Percentiles rank a stretch among this genome's conserved stretches.
phyloP scores from a whole-genome alignment of 345 rosid genomes.

The Toxicodendron radicans region DNA sequence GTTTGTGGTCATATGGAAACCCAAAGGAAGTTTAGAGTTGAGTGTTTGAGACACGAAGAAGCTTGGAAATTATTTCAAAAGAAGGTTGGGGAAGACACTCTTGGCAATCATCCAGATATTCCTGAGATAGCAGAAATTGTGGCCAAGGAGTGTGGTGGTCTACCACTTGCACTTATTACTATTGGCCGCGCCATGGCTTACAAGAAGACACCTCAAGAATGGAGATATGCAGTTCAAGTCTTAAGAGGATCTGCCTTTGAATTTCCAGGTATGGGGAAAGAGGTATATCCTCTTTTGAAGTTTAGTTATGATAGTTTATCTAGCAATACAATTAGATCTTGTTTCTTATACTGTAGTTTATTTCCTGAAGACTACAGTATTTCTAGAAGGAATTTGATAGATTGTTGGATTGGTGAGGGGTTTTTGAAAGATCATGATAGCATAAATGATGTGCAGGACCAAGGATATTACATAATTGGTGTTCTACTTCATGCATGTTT shows the following conservation, averaged over 20 bases:
- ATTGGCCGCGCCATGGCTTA: conserved; percentile 13
- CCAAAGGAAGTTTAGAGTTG: conserved; percentile 6
- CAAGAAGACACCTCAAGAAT: background rate
- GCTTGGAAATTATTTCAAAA: conserved; percentile 13
- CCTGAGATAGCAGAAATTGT: background rate
- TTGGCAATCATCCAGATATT: conserved; percentile 4
- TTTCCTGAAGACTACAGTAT: conserved; percentile 10
- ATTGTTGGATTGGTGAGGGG: conserved; percentile 18
- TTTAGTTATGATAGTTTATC: conserved; percentile 14
- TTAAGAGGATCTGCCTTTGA: background rate
- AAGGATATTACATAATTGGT: background rate
- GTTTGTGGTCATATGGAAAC: conserved; percentile 16
- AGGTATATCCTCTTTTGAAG: background rate
- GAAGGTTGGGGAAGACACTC: conserved; percentile 8
- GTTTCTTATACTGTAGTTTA: conserved; percentile 15
- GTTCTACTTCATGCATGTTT: conserved; percentile 16
- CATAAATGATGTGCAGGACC: background rate
- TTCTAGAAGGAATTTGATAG: conserved; percentile 3
- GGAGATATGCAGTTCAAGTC: conserved; percentile 11
- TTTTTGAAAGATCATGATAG: conserved; percentile 1
- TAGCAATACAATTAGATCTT: background rate
- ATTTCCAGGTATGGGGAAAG: conserved; percentile 10
- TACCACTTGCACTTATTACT: conserved; percentile 13
- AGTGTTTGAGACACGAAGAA: conserved; percentile 7
- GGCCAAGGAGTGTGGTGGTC: conserved; percentile 15